These are phyloP conservation scores for Cicer yamashitae DNA, from an alignment of 306 rosid species.

Conservation along the genomic window DNA sequence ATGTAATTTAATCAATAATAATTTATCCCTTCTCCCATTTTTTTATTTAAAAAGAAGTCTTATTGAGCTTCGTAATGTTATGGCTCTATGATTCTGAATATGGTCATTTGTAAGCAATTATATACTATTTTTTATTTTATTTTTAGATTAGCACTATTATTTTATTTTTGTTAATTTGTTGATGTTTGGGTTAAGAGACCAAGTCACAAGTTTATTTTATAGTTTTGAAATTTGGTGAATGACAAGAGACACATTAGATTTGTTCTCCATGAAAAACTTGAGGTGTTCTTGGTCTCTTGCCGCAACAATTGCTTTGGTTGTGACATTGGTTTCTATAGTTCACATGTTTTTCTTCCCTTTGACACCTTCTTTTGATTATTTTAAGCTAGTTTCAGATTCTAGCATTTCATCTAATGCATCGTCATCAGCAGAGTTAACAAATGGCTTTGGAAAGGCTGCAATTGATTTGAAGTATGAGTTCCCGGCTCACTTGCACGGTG, in stretches of 20 bases:
- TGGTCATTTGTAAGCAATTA: neutral
- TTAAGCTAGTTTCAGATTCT: constrained; percentile 60
- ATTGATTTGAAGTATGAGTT: constrained; percentile 60
- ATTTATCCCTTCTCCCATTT: neutral
- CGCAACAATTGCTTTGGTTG: constrained; percentile 65
- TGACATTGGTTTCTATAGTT: constrained; percentile 69
- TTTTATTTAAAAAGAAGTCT: neutral
- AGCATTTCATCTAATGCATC: constrained; percentile 51
- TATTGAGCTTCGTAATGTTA: constrained; percentile 6
- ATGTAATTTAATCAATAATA: too few relatives aligned
- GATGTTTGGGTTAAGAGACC: constrained; percentile 53
- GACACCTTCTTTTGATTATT: constrained; percentile 70
- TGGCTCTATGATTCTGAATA: constrained; percentile 16
- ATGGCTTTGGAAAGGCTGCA: constrained; percentile 42
- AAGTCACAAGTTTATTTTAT: constrained; percentile 22
- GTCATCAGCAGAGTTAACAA: constrained; percentile 45
- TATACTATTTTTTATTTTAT: too few relatives aligned
- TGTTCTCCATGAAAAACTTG: constrained; percentile 66
- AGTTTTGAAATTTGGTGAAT: constrained; percentile 13
- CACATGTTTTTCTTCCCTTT: constrained; percentile 84
- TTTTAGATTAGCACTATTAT: too few relatives aligned
- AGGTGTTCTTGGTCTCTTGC: constrained; percentile 74
- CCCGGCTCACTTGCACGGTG: constrained; percentile 67
- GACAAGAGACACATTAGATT: constrained; percentile 55
- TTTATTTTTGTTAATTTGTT: constrained; percentile 2